Percentiles rank a stretch among this genome's conserved stretches.
Conservation (phyloP, 2,329 filamentous ascomycete genomes). For the Parastagonospora avenae region DNA sequence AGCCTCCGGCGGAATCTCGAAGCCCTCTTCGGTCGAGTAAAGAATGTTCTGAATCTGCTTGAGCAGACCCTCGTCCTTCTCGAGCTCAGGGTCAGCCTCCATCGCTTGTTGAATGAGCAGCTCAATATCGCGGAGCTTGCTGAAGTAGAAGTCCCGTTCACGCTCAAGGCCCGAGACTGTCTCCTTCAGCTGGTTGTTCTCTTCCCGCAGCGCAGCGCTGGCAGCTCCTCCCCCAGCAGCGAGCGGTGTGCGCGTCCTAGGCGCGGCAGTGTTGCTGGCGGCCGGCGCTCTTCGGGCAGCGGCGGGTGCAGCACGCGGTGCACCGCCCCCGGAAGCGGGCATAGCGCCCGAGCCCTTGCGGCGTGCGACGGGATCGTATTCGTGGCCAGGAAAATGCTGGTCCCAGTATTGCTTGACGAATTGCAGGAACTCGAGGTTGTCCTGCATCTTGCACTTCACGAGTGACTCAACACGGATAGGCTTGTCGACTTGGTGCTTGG, state of each 20-base stretch:
- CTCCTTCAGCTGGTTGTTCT: slow-evolving; percentile 90
- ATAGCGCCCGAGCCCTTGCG: slow-evolving; percentile 77
- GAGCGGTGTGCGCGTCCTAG: slow-evolving; percentile 48
- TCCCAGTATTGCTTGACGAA: slow-evolving; percentile 98
- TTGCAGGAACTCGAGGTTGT: slow-evolving; percentile 98
- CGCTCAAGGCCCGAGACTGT: slow-evolving; percentile 93
- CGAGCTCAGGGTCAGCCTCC: slow-evolving; percentile 88
- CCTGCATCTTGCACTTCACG: slow-evolving; percentile 99
- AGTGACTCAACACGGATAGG: slow-evolving; percentile 86
- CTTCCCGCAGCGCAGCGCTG: slow-evolving; percentile 75
- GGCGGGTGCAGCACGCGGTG: slow-evolving; percentile 60
- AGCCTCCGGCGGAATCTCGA: slow-evolving; percentile 84
- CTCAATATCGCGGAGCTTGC: slow-evolving; percentile 97
- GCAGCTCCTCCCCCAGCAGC: slow-evolving; percentile 59
- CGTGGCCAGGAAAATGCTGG: slow-evolving; percentile 94
- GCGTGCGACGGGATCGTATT: slow-evolving; percentile 88
- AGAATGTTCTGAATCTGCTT: slow-evolving; percentile 97
- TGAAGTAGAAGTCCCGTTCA: slow-evolving; percentile 98
- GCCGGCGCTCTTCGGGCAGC: slow-evolving; percentile 52
- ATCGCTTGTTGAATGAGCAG: slow-evolving; percentile 90
- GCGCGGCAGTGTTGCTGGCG: slow-evolving; percentile 47
- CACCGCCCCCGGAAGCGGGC: slow-evolving; percentile 48
- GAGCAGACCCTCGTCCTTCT: slow-evolving; percentile 90
- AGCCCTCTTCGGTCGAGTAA: slow-evolving; percentile 87
- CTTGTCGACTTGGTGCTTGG: slow-evolving; percentile 85